Base-by-base conservation (phyloP, 1,284 basidiomycete genomes). In the Meripilus lineatus region DNA sequence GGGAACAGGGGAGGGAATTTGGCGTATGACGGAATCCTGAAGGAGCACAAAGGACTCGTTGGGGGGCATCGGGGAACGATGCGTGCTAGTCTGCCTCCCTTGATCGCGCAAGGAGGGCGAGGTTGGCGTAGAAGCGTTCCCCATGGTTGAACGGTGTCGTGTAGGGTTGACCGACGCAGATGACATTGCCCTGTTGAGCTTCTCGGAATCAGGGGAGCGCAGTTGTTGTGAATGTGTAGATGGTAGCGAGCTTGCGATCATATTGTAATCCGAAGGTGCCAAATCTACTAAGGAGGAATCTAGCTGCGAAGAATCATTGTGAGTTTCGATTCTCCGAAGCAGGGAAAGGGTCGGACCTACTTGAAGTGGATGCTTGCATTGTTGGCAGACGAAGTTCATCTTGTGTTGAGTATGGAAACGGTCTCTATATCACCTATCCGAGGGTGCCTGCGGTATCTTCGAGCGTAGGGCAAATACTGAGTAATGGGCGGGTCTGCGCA, bases 1-100 rank as follows among this genome's bases (percentile, higher is more conserved):
- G 32, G 70, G 59, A n/a, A 51, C 63, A 47, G 56, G 66, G 51
- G 69, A 66, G 35, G 84, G 81, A 45, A 83, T 83, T 55, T 72
- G 79, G 47, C 71, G 73, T 58, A 83, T 77, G 42, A 82, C 72
- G 57, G 87, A 90, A 55, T 93, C 89, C 57, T 91, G 88, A 13
- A 95, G 70, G 37, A 96, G 75, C 50, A 96, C 87, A 63, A 92
- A 96, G 25, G 89, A 93, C 63, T 94, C 92, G 48, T 80, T 84
- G 13, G 85, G 84, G 36, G 74, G 67, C 4, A 69, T 70, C 13
- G 69, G 62, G 20, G 60, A 66, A 49, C 74, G 75, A 55, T 77
- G 72, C 50, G 75, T 38, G 6, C 24, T n/a, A 21, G n/a, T 30
- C n/a, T 42, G 76, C 54, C 79, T 84, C 46, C 71, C 74, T 58